These are phyloP conservation scores for Spergularia marina DNA, from an alignment of 148 eudicot genomes.

Conservation along the genomic window DNA sequence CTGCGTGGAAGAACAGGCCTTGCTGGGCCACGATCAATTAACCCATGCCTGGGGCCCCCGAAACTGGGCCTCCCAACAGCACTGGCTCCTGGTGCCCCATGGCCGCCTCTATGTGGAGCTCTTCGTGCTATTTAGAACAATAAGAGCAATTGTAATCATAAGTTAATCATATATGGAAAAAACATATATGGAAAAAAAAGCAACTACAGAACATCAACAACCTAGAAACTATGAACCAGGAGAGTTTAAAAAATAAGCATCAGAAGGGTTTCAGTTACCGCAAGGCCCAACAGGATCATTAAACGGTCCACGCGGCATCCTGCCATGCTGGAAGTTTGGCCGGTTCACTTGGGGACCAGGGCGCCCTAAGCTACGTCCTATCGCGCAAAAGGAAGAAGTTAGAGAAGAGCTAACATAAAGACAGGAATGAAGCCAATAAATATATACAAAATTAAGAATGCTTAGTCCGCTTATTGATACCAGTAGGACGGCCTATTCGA, in stretches of 20 bases:
- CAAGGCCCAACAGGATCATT: slow-evolving; percentile 47
- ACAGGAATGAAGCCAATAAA: not conserved
- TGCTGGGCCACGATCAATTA: slow-evolving; percentile 40
- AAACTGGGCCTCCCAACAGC: slow-evolving; percentile 40
- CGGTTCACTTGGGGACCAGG: slow-evolving; percentile 39
- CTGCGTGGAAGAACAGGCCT: slow-evolving; percentile 52
- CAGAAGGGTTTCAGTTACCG: slow-evolving; percentile 34
- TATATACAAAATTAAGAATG: slow-evolving; percentile 23
- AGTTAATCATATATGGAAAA: not conserved
- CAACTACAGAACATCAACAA: not conserved
- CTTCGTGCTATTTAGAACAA: slow-evolving; percentile 48
- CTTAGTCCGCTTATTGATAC: slow-evolving; percentile 20
- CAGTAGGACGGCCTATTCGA: slow-evolving; percentile 56
- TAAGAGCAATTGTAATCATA: not conserved
- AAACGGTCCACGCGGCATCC: slow-evolving; percentile 53
- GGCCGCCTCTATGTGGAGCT: slow-evolving; percentile 46
- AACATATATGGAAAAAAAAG: not conserved
- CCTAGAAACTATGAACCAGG: not conserved
- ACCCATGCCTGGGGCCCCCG: slow-evolving; percentile 51
- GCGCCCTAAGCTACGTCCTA: slow-evolving; percentile 63
- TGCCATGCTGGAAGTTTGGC: slow-evolving; percentile 51
- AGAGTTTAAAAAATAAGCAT: not conserved
- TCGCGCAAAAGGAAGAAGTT: slow-evolving; percentile 13
- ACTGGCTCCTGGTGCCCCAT: slow-evolving; percentile 35
- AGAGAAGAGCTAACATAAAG: not conserved